Base-by-base conservation (phyloP, 2,329 filamentous ascomycete species). In the Colletotrichum lindemuthianum region DNA sequence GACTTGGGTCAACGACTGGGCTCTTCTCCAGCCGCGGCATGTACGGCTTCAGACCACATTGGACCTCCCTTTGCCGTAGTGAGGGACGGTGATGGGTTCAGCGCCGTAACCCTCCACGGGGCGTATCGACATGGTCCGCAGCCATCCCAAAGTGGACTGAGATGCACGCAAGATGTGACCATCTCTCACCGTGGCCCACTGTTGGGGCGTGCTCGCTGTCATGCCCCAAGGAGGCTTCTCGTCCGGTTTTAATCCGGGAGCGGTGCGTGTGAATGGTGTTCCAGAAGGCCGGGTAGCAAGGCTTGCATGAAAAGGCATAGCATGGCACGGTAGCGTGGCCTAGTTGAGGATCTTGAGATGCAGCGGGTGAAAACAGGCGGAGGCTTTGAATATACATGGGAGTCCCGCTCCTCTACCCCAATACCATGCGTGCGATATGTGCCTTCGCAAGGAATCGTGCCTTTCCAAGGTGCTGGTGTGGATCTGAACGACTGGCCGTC, bases 311-410 rank as follows among this genome's bases (percentile, higher is more conserved):
- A 58, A 57, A 37, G 52, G 58, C 58, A 61, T 34, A 55, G 60
- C 44, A 54, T 56, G 58, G 61, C 58, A 63, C 49, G 60, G 24
- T 24, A 24, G 61, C 44, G 49, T 40, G 50, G 60, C 49, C 54
- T 63, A 45, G 60, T 41, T 57, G 61, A 65, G 61, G 61, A 65
- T 60, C 61, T 60, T 60, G 57, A 65, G 61, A 65, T 65, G 61
- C 57, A 60, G 61, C 61, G 57, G 57, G 61, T 53, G 61, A 57
- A 45, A 65, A 51, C 57, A 60, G 44, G 51, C 54, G 45, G 47
- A 50, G 50, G 61, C 60, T 50, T 57, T 60, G 57, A 60, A 57
- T 40, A 63, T 53, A 53, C 60, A 63, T 48, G 61, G 37, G 24
- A 24, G 24, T 24, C 24, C 56, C 58, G 39, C 50, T 41, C 44